Base-by-base conservation (phyloP, 2,329 filamentous ascomycete species). In the Sporothrix sp. region DNA sequence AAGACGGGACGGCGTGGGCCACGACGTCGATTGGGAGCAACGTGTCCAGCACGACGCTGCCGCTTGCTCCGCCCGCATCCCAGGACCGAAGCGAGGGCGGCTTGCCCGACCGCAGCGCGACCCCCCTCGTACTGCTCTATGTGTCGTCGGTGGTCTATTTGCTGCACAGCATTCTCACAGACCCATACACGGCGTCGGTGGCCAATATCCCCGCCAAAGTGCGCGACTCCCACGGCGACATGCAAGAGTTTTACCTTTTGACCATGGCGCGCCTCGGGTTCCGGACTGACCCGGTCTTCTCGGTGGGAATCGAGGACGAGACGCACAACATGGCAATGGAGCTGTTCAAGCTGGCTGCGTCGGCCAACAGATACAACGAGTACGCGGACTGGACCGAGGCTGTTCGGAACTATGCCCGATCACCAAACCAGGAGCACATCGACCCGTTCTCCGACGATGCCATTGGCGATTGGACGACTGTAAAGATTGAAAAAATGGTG, bases 231-330 rank as follows among this genome's bases (percentile, higher is more conserved):
- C 74, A 79, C 5, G 87, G 87, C 3, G 86, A 83, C 0, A 78
- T 80, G 47, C 88, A 95, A 61, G 50, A 36, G 11, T 88, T 89
- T 48, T 91, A 94, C 60, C 71, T 94, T 1, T 78, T 96, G 9
- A 81, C 81, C 2, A 70, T 98, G 39, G 89, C 87, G 0, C 71
- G 91, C 37, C 69, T 97, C n/a, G 88, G 87, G 0, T 96, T 95
- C 23, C 52, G 40, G 63, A 83, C 81, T 6, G 79, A 87, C 27
- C 66, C 86, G 8, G 76, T 93, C 10, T 73, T 94, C 25, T 89
- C 52, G 3, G 20, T 36, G 2, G 54, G 54, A 1, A 30, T 58
- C 11, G 40, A 37, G 38, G 96, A 65, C 72, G 74, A 1, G 83
- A 83, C 0, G 84, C 95, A 48, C 84, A 85, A 91, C 56, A 81